A percentile compares a stretch with the other conserved stretches of the same genome.
Conservation (phyloP, 2,329 filamentous ascomycete genomes). For the Nemania serpens region DNA sequence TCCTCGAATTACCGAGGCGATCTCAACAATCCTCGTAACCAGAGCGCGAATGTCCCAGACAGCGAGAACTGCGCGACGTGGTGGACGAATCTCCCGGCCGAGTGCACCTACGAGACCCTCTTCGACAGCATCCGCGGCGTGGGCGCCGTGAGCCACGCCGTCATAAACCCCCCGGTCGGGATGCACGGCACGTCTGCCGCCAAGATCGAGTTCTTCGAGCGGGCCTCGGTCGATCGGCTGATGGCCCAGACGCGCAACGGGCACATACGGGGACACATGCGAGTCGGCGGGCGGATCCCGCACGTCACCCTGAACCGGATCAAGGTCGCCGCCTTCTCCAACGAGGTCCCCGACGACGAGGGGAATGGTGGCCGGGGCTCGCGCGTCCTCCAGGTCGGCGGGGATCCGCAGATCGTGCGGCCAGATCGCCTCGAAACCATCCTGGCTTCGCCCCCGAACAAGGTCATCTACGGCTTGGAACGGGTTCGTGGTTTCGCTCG, state of each 20-base stretch:
- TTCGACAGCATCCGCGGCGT: slow-evolving; percentile 25
- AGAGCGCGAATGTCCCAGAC: slow-evolving; percentile 14
- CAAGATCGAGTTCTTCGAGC: slow-evolving; percentile 24
- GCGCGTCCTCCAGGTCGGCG: slow-evolving; percentile 16
- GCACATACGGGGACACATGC: slow-evolving; percentile 1
- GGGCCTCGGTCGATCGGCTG: slow-evolving; percentile 17
- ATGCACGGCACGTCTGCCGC: slow-evolving; percentile 3
- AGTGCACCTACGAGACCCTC: slow-evolving; percentile 17
- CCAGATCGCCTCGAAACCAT: neutral
- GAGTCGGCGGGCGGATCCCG: slow-evolving; percentile 11
- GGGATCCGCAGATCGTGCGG: slow-evolving; percentile 1
- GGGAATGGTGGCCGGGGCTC: slow-evolving; percentile 8
- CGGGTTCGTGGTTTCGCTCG: neutral
- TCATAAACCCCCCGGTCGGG: slow-evolving; percentile 11
- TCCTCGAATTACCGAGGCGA: slow-evolving; percentile 19
- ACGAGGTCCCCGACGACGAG: neutral
- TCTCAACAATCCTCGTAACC: slow-evolving; percentile 16
- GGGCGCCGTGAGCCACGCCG: slow-evolving; percentile 16
- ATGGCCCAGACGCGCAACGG: neutral
- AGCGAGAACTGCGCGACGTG: slow-evolving; percentile 20
- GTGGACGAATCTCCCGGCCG: slow-evolving; percentile 18
- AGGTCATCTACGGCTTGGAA: slow-evolving; percentile 16
- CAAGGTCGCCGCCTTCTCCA: slow-evolving; percentile 6
- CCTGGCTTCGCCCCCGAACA: neutral
- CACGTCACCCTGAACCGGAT: slow-evolving; percentile 9